These are phyloP conservation scores for Penicillium sp. DNA, from an alignment of 2,329 filamentous ascomycete species.

Conservation along the genomic window DNA sequence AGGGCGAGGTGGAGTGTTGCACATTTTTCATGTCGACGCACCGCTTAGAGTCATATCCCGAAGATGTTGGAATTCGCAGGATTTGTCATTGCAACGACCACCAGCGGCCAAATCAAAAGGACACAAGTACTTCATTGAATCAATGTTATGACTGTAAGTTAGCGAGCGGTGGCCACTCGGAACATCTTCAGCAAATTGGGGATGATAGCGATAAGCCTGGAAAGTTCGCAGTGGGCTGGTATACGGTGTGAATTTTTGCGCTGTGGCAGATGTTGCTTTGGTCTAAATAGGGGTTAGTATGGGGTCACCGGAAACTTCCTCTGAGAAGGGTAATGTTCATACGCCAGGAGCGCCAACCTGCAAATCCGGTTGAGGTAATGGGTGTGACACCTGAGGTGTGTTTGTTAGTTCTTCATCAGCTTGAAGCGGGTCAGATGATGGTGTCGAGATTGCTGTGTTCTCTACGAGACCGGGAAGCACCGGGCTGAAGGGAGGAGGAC, in stretches of 20 bases:
- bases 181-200: slow-evolving; percentile 67
- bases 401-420: slow-evolving; percentile 35
- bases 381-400: slow-evolving; percentile 29
- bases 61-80: slow-evolving; percentile 81
- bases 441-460: slow-evolving; percentile 20
- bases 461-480: slow-evolving; percentile 37
- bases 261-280: slow-evolving; percentile 16
- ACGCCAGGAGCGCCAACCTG: slow-evolving; percentile 35
- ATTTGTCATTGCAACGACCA: slow-evolving; percentile 69
- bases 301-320: slow-evolving; percentile 11
- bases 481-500: slow-evolving; percentile 45
- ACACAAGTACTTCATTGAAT: slow-evolving; percentile 71
- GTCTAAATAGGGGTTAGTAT: slow-evolving; percentile 35
- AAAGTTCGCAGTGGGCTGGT: slow-evolving; percentile 79
- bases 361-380: slow-evolving; percentile 21
- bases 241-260: slow-evolving; percentile 62
- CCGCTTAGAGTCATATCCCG: slow-evolving; percentile 68
- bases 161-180: slow-evolving; percentile 78
- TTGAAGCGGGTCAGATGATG: slow-evolving; percentile 22
- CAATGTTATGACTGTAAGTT: slow-evolving; percentile 91
- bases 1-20: slow-evolving; percentile 23
- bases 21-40: slow-evolving; percentile 57
- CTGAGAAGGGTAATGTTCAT: slow-evolving; percentile 26
- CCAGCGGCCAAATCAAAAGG: slow-evolving; percentile 66
- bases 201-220: slow-evolving; percentile 87